Evolutionary conservation across 306 rosid species (phyloP), one percentile per base, ranked within the genome.

Genomic region (Cotoneaster glaucophyllus): DNA sequence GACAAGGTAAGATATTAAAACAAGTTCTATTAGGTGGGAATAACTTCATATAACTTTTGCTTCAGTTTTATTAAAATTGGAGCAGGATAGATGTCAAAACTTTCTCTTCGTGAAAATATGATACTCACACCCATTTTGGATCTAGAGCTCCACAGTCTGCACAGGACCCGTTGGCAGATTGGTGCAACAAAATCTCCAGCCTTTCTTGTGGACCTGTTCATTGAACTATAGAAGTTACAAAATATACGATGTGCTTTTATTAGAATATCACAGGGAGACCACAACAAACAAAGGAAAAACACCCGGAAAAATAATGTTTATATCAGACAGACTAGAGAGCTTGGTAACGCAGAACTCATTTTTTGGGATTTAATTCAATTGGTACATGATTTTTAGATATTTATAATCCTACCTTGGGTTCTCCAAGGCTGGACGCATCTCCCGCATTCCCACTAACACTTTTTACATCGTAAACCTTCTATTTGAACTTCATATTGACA

Each of bases 41-140:
- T 37, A 58, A 26, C 37, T 22, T 9, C 34, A 74, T 1, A 50
- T 11, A 32, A 74, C 50, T 19, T 52, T 64, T 2, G 3, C 11
- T 64, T 74, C 24, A 4, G 50, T 64, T 48, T 62, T 62, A n/a
- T 21, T 21, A 14, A 1, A 34, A 65, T 15, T 57, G 15, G 11
- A 11, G 8, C 11, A n/a, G 11, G 70, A 2, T 18, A 19, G 50
- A 77, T 39, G 74, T 11, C 5, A 57, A 56, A 4, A 39, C 11
- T 21, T 70, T 44, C 8, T 71, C 7, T 45, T 59, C 56, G 34
- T 71, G 2, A 8, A 77, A 69, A 61, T 37, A 41, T 17, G 77
- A 82, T 29, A 83, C 96, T 87, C 90, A 92, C 98, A 89, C 96
- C 98, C 98, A 95, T 92, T 89, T 92, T 53, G 98, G 98, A 59